phyloP scores from a whole-genome alignment of 176 grass and related monocot species.

The Chrysopogon serrulatus region DNA sequence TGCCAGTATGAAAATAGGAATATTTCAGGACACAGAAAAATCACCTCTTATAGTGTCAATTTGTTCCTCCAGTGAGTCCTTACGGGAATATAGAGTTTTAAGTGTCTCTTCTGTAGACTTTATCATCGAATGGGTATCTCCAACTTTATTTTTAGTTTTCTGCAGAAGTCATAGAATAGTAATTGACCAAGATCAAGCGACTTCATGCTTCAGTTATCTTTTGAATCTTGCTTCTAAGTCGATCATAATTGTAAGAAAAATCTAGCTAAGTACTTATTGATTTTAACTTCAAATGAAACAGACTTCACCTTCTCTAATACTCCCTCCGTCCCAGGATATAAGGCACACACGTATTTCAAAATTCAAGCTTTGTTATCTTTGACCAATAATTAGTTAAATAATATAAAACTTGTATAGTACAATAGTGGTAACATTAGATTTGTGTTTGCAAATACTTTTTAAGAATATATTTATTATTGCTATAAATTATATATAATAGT shows the following conservation, averaged over 20 bases:
- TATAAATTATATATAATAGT: too few relatives aligned
- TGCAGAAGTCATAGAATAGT: background rate
- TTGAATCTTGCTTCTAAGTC: background rate
- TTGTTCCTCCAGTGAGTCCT: background rate
- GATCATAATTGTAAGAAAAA: background rate
- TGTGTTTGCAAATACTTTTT: too few relatives aligned
- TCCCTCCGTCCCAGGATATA: too few relatives aligned
- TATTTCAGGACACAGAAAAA: background rate
- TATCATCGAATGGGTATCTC: background rate
- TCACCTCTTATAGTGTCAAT: constrained; percentile 6
- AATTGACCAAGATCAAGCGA: background rate
- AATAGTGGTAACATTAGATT: too few relatives aligned
- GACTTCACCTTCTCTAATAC: too few relatives aligned
- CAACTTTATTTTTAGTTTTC: background rate
- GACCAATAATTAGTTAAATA: too few relatives aligned
- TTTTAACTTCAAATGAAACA: background rate
- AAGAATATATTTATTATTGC: too few relatives aligned
- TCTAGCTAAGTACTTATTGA: background rate
- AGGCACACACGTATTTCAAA: too few relatives aligned
- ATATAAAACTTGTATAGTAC: too few relatives aligned
- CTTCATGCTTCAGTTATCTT: background rate
- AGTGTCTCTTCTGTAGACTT: background rate
- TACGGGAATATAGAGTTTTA: background rate
- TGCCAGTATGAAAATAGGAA: background rate
- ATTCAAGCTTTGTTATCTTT: too few relatives aligned